Base-by-base conservation (phyloP, 108 stramenopile genomes). In the Skeletonema marinoi region DNA sequence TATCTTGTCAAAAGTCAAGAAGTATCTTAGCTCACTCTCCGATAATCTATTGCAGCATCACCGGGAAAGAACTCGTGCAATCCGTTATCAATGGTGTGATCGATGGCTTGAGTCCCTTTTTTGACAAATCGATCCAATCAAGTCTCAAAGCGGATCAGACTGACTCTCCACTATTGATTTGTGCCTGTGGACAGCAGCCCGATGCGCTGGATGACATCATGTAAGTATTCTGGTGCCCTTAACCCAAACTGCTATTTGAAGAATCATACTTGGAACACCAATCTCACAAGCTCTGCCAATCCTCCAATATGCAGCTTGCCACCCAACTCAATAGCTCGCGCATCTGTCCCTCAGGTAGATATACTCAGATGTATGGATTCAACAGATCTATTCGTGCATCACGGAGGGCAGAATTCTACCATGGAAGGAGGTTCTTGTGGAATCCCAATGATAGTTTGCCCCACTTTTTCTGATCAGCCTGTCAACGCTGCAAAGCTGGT, bases 401-500 rank as follows among this genome's bases (percentile, higher is more conserved):
- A 75, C 56, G 74, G 74, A 0, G 74, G 74, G 16, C 67, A 75
- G 14, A 75, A 75, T 12, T 35, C 30, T 8, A 38, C 16, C 25
- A 67, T 75, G 66, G 67, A 75, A 75, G 67, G 68, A n/a, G 44
- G 66, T 17, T 68, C 29, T 33, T 50, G 32, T 54, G 74, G 66
- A 16, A 25, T 68, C 4, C 74, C 74, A 30, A 46, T 56, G 32
- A 10, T 68, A 10, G 74, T 75, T 2, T 75, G 74, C 32, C 74
- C 74, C 29, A 68, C 67, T 2, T 64, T 75, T 35, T 16, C 21
- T 35, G 74, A 75, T 33, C 74, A 75, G 31, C 74, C 74, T 21
- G 74, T 75, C 3, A 75, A 75, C 54, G 74, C 74, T n/a, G 67
- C 66, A 29, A 75, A 75, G 39, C 19, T 75, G 10, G 74, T 75